Evolutionary conservation across 1,284 basidiomycete genomes (phyloP).

Genomic region (Austroboletus niveus): DNA sequence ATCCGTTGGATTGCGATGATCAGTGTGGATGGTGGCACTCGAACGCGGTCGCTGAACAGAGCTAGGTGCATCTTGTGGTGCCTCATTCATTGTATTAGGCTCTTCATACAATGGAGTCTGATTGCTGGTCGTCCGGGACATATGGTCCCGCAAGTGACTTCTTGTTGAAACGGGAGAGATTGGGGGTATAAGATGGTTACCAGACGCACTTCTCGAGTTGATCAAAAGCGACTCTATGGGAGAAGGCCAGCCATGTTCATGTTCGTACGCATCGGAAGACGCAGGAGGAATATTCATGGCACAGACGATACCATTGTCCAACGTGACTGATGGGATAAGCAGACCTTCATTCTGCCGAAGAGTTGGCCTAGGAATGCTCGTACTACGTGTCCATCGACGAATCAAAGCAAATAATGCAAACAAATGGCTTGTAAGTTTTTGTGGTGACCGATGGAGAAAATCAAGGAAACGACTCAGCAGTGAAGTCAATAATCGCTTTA

Average conservation of each 20-base stretch:
- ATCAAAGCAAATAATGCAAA: conserved; percentile 7
- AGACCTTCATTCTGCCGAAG: not conserved
- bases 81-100: conserved; percentile 5
- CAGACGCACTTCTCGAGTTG: conserved; percentile 12
- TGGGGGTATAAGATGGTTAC: conserved; percentile 19
- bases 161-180: conserved; percentile 14
- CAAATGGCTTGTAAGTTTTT: conserved; percentile 5
- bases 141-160: conserved; percentile 7
- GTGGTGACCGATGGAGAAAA: not conserved
- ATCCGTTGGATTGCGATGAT: not conserved
- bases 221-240: conserved; percentile 18
- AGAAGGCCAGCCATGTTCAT: conserved; percentile 9
- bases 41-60: conserved; percentile 3
- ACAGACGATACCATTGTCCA: conserved; percentile 4
- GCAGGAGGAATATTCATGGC: conserved; percentile 16
- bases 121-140: conserved; percentile 9
- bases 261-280: not conserved
- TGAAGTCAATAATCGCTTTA: conserved; percentile 1
- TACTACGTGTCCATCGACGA: not conserved
- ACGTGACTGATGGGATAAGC: not conserved
- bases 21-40: not conserved
- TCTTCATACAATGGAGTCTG: conserved; percentile 19
- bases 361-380: not conserved
- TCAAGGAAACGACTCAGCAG: conserved; percentile 8
- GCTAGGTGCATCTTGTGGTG: not conserved